These are phyloP conservation scores for Patellifolia procumbens DNA, from an alignment of 179 eudicot species.

Conservation along the genomic window DNA sequence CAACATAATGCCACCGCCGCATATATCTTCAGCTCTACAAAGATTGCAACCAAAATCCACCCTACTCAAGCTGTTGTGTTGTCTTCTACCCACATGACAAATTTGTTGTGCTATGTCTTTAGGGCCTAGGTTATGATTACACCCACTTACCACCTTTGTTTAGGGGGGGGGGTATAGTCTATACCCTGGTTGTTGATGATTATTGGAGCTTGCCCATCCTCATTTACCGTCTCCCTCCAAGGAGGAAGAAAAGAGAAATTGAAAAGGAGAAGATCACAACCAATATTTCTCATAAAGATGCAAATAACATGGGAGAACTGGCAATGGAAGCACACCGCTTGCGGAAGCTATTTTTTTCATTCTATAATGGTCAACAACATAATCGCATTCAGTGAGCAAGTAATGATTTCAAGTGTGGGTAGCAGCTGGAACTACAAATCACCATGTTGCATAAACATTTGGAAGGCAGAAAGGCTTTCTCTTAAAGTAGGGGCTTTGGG, in stretches of 20 bases:
- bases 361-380: neutral
- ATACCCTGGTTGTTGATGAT: neutral
- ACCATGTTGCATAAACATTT: neutral
- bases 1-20: neutral
- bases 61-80: neutral
- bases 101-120: neutral
- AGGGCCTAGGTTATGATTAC: neutral
- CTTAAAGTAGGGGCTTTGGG: no score
- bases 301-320: neutral
- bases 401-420: neutral
- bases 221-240: neutral
- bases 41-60: neutral
- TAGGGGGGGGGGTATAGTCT: neutral
- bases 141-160: neutral
- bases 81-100: neutral
- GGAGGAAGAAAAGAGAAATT: neutral
- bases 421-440: neutral
- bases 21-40: neutral
- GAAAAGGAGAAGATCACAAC: neutral
- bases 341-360: neutral
- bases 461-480: no score
- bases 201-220: neutral
- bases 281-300: neutral
- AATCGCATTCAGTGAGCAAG: neutral
- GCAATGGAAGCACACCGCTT: neutral